Evolutionary conservation across 768 basidiomycete genomes (phyloP).

Genomic region (Auriscalpium vulgare): DNA sequence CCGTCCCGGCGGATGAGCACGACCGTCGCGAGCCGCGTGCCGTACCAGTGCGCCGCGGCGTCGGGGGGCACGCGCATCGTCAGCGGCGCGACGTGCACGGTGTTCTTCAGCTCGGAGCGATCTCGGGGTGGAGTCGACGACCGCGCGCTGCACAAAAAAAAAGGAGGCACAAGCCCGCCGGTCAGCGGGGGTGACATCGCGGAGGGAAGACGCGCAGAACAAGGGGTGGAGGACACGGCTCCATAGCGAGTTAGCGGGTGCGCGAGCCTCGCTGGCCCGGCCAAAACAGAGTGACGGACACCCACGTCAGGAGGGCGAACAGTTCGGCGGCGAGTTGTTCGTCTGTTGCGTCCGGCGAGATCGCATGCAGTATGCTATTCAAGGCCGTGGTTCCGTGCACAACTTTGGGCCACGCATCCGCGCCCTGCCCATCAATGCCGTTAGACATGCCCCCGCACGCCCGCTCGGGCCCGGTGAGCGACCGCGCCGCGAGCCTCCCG

Average conservation of each 20-base stretch:
- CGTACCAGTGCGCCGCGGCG: constrained; percentile 34
- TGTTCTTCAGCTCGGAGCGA: constrained; percentile 49
- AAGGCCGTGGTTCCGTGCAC: constrained; percentile 46
- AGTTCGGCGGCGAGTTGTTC: constrained; percentile 53
- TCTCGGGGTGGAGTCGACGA: constrained; percentile 28
- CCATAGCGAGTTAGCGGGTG: constrained; percentile 21
- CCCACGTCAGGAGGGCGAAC: constrained; percentile 65
- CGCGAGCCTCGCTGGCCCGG: neutral
- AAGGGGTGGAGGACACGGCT: neutral
- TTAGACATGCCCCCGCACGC: constrained; percentile 62
- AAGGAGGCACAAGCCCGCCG: neutral
- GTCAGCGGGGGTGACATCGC: neutral
- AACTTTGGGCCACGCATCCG: constrained; percentile 69
- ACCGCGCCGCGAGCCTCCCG: constrained; percentile 44
- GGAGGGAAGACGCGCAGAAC: constrained; percentile 1
- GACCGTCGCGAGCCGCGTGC: constrained; percentile 68
- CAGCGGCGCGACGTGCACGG: constrained; percentile 57
- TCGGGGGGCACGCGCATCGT: constrained; percentile 11
- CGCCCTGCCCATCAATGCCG: constrained; percentile 58
- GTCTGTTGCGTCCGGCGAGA: constrained; percentile 25
- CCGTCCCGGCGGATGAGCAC: constrained; percentile 57
- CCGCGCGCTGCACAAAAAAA: neutral
- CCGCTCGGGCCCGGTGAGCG: constrained; percentile 43
- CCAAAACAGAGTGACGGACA: constrained; percentile 16
- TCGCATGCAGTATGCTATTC: constrained; percentile 30